Evolutionary conservation across 108 stramenopile genomes (phyloP), one percentile per base, ranked within the genome.

Genomic region (Fistulifera solaris): DNA sequence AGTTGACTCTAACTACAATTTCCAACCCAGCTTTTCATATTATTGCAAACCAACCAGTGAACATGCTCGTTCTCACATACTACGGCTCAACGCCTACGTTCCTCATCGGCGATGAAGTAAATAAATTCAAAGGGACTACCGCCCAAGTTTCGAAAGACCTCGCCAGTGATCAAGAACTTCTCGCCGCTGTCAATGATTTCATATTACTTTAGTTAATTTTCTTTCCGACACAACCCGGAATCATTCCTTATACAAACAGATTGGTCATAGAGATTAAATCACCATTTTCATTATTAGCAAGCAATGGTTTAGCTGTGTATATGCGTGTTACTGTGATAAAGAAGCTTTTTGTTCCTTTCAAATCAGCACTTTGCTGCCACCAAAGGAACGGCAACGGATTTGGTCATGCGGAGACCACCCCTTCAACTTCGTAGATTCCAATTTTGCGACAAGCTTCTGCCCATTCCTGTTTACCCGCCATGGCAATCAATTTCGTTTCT

Each of bases 381-480:
- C 38, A 16, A 5, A 40, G 39, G 17, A 21, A 44, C 31, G 6
- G 31, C 8, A 6, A n/a, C n/a, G n/a, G 31, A 0, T 42, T 42
- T 28, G 48, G 54, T 6, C 42, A 40, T 57, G 31, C 31, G 31
- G 6, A 35, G 31, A 35, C 31, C 31, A 35, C 31, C 31, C 31
- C 31, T 35, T 35, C 31, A 3, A 35, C 31, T 35, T 70, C 54
- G 22, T 54, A 58, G n/a, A 71, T n/a, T 8, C 70, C 70, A 3
- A 64, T 27, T 2, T 35, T 45, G 0, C 56, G 23, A n/a, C 25
- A 26, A 10, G 52, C 58, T 19, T 71, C 70, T 4, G 59, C 63
- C 70, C 70, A 71, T 39, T 71, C 63, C 27, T 45, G 28, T 39
- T 71, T 71, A 0, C 70, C 70, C 10, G 58, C 63, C 26, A 41